Percentiles rank a stretch among this genome's conserved stretches.
These are phyloP conservation scores for Harrya chromipes DNA, from an alignment of 768 basidiomycete species.

Conservation along the genomic window DNA sequence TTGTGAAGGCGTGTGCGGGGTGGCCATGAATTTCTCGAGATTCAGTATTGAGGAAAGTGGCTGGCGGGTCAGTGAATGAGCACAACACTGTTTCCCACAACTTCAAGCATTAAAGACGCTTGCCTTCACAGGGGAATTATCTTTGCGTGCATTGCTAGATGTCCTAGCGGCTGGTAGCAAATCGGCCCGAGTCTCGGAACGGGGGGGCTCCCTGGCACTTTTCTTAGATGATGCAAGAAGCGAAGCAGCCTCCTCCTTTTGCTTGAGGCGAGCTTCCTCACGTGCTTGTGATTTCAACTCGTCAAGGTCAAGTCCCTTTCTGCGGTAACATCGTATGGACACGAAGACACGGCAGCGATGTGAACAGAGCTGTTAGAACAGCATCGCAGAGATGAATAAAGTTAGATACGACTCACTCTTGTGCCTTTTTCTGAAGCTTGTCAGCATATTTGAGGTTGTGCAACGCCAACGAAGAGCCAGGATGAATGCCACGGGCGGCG, in stretches of 20 bases:
- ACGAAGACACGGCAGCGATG: not conserved
- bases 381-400: slow-evolving; percentile 7
- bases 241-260: slow-evolving; percentile 18
- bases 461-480: not conserved
- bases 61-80: slow-evolving; percentile 38
- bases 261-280: slow-evolving; percentile 33
- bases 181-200: slow-evolving; percentile 6
- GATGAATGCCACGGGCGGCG: slow-evolving; percentile 15
- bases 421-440: slow-evolving; percentile 60
- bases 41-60: slow-evolving; percentile 82
- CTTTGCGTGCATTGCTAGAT: slow-evolving; percentile 41
- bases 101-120: slow-evolving; percentile 11
- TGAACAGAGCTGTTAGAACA: slow-evolving; percentile 11
- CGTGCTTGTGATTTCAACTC: slow-evolving; percentile 32
- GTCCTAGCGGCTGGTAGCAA: slow-evolving; percentile 2
- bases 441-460: slow-evolving; percentile 61
- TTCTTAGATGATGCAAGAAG: slow-evolving; percentile 15
- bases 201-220: slow-evolving; percentile 6
- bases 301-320: slow-evolving; percentile 42
- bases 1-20: slow-evolving; percentile 68
- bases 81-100: not conserved
- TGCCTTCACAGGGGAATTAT: slow-evolving; percentile 68
- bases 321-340: slow-evolving; percentile 29
- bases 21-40: slow-evolving; percentile 59
- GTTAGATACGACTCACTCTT: slow-evolving; percentile 49